Base-by-base conservation (phyloP, 1,284 basidiomycete species). In the Rhodotorula sp. region DNA sequence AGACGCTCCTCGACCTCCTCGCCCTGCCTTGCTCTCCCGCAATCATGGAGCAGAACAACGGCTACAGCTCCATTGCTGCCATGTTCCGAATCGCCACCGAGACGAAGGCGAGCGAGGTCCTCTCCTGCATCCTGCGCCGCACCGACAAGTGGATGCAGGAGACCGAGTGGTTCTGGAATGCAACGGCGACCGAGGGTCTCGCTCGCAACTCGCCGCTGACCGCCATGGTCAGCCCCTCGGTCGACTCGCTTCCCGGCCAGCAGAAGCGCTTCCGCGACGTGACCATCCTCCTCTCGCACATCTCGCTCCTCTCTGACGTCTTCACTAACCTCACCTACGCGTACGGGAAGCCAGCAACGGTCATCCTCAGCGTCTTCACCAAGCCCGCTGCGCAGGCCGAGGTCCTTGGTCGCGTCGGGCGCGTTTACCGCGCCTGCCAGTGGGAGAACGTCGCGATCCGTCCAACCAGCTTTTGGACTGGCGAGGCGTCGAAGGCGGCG, bases 81-180 rank as follows among this genome's bases (percentile, higher is more conserved):
- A 87, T 97, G 61, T 86, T 97, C 78, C 87, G 93, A 13, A 89
- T 89, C 11, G 89, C 98, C 85, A 88, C 89, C 13, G 94, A 98
- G 78, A 88, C 90, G 55, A 87, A 90, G 53, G 89, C 92, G 1
- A 86, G 84, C 69, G 88, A 90, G 71, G 89, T 93, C 4, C 82
- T 96, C 51, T 81, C 84, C 30, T 87, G 89, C 69, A 83, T 98
- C 59, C 83, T 91, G 19, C 84, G 85, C 59, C 84, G 92, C 24
- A 88, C 95, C 30, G 86, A 87, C 67, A 82, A 83, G 47, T 90
- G 90, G 8, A 82, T 98, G 57, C 83, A 84, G 27, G 86, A 88
- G 62, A 90, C 90, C 1, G 84, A 84, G 66, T 83, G 85, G 24
- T 88, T 95, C 72, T 95, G 93, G 89, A 82, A 85, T 55, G 6